Evolutionary conservation across 305 asterid genomes (phyloP).

Genomic region (Solanum hybrid): DNA sequence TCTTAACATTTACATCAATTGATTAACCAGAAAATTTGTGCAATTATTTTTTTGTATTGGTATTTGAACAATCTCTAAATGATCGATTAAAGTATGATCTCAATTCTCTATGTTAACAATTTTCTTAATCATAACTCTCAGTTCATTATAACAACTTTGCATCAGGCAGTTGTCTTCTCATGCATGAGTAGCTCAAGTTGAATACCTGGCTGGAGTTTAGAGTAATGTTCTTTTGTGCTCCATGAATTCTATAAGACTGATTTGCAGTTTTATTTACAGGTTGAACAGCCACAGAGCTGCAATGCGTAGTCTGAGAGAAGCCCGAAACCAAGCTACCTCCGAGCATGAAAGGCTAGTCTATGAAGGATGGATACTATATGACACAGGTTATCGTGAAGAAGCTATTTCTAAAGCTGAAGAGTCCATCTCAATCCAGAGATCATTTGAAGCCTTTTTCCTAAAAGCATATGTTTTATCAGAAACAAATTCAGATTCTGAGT

Average conservation of each 20-base stretch:
- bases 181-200: neutral
- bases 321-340: constrained; percentile 63
- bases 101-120: neutral
- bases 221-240: neutral
- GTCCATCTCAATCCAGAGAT: constrained; percentile 68
- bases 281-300: constrained; percentile 89
- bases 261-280: constrained; percentile 22
- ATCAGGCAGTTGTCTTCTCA: neutral
- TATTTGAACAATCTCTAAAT: neutral
- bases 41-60: neutral
- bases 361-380: constrained; percentile 86
- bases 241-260: neutral
- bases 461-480: constrained; percentile 77
- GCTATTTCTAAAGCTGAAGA: constrained; percentile 80
- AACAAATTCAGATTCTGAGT: constrained; percentile 46
- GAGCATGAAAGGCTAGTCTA: constrained; percentile 70
- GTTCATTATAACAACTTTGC: neutral
- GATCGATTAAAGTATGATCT: neutral
- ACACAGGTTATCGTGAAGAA: constrained; percentile 75
- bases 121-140: neutral
- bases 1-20: neutral
- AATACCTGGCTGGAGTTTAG: neutral
- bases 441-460: constrained; percentile 83
- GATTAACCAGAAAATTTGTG: neutral
- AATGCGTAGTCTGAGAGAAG: constrained; percentile 79